Percentiles rank a stretch among this genome's conserved stretches.
These are phyloP conservation scores for Myxozyma melibiosi DNA, from an alignment of 805 yeast genomes.

Conservation along the genomic window DNA sequence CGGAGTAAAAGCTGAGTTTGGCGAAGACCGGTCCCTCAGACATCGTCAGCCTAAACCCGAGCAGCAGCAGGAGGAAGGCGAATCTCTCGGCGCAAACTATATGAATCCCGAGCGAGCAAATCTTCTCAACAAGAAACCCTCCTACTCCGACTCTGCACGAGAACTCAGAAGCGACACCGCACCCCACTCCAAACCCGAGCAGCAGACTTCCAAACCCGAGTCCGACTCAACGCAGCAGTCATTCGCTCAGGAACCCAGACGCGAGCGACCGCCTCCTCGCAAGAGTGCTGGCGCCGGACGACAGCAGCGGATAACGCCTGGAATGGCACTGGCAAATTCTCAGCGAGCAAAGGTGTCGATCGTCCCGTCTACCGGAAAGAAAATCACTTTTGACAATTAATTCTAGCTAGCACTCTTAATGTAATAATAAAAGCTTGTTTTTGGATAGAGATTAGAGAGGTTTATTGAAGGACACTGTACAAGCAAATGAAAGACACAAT, in stretches of 20 bases:
- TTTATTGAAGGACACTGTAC: background rate
- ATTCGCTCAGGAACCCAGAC: background rate
- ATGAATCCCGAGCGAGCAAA: constrained; percentile 1
- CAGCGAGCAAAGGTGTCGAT: constrained; percentile 88
- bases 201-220: too few relatives aligned
- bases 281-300: too few relatives aligned
- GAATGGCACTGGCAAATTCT: constrained; percentile 84
- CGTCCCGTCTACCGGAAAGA: constrained; percentile 88
- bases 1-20: constrained; percentile 77
- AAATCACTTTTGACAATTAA: constrained; percentile 55
- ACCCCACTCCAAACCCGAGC: background rate
- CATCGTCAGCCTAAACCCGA: background rate
- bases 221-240: too few relatives aligned
- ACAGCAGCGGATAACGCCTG: constrained; percentile 48
- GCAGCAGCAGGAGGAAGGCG: background rate
- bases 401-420: background rate
- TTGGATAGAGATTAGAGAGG: background rate
- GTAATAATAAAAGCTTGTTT: background rate
- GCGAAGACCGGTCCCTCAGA: constrained; percentile 79
- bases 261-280: background rate
- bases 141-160: background rate
- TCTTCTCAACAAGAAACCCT: background rate
- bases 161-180: background rate
- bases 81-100: background rate
- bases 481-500: background rate